Base-by-base conservation (phyloP, 768 basidiomycete species). In the Atractiella rhizophila region DNA sequence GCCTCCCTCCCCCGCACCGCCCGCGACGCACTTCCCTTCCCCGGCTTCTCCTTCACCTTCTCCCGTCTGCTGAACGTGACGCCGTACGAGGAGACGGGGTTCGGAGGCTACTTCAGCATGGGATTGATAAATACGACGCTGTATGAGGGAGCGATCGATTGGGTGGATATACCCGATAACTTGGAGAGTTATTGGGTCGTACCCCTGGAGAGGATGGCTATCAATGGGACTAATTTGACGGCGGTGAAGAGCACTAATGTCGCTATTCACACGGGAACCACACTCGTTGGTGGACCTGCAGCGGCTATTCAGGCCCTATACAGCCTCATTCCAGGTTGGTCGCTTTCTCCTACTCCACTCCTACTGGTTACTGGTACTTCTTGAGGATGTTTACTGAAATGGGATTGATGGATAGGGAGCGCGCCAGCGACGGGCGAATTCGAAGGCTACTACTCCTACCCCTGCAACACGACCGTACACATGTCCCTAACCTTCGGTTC, bases 181-280 rank as follows among this genome's bases (percentile, higher is more conserved):
- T 48, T 61, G 4, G 66, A 66, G 15, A 65, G 74, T 9, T 94
- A 76, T 59, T 98, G 91, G 91, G 62, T 73, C 19, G 65, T 91
- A 15, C 64, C 74, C 4, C 49, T 88, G 46, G 65, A 65, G 8
- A 59, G 71, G 67, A 42, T 86, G 19, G 68, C 63, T 2, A 70
- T 78, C 0, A 69, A 76, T 47, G 71, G 70, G 18, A 61, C 41
- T 10, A 51, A 60, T 1, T 50, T 79, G 11, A 45, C 60, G 0
- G 49, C 78, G 8, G 56, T 66, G 1, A 58, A 64, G 0, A 67
- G 67, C 1, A 65, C 74, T 0, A 69, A 68, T 43, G 72, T 76
- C 3, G 91, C 83, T 12, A 91, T 96, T 44, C 91, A 98, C 54
- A 91, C 86, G 2, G 91, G 88, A 38, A 96, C 91, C 0, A 94